Conservation (phyloP, 2,329 filamentous ascomycete species). For the Ploettnerulaceae sp. region DNA sequence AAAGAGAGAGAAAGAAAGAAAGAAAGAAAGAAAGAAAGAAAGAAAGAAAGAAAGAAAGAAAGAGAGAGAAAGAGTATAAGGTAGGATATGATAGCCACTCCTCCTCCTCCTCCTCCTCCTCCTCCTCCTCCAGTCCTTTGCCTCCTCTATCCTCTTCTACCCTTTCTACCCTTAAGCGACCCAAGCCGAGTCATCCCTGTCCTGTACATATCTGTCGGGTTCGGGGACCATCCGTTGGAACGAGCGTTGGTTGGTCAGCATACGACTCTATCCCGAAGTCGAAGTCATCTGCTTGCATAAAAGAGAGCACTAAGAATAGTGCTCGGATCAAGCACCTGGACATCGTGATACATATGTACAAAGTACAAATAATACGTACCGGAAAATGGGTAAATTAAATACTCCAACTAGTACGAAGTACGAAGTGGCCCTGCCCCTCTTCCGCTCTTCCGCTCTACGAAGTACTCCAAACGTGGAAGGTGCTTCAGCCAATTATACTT, state of each 20-base stretch:
- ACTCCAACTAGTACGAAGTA: no score
- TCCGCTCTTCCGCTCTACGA: neutral
- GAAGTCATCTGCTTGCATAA: slow-evolving; percentile 1
- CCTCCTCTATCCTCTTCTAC: neutral
- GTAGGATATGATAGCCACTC: no score
- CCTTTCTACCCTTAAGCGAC: slow-evolving; percentile 2
- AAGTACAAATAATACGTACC: slow-evolving; percentile 19
- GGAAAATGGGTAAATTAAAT: slow-evolving; percentile 15
- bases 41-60: no score
- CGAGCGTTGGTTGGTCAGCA: slow-evolving; percentile 10
- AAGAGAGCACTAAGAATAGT: no score
- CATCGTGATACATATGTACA: slow-evolving; percentile 13
- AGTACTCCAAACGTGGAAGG: no score
- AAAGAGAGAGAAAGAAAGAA: no score
- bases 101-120: neutral
- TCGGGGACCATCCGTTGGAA: slow-evolving; percentile 11
- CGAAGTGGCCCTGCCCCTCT: neutral
- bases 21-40: no score
- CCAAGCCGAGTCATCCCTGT: slow-evolving; percentile 3
- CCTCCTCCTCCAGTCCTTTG: neutral
- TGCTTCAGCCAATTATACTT: no score
- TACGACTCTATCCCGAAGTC: slow-evolving; percentile 19
- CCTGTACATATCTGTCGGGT: slow-evolving; percentile 13
- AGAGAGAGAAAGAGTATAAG: no score
- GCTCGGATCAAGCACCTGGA: no score